phyloP scores from a whole-genome alignment of 2,329 filamentous ascomycete species.

The Phialemonium atrogriseum region DNA sequence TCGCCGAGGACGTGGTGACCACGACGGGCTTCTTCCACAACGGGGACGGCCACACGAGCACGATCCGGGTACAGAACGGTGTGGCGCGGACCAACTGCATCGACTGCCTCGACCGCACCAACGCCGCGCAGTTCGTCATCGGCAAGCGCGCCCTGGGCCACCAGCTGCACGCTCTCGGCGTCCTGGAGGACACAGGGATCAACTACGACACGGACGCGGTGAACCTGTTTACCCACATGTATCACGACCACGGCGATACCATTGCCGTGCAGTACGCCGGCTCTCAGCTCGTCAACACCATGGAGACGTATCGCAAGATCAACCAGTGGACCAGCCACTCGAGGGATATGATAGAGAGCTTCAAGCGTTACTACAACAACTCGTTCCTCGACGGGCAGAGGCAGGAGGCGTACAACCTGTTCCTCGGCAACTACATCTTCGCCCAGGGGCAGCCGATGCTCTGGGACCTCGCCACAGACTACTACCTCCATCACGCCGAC shows the following conservation, averaged over 20 bases:
- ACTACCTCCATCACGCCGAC: conserved; percentile 87
- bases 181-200: conserved; percentile 67
- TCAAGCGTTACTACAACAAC: conserved; percentile 98
- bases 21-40: conserved; percentile 95
- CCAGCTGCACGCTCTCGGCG: conserved; percentile 84
- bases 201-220: conserved; percentile 94
- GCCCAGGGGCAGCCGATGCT: conserved; percentile 83
- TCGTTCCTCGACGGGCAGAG: conserved; percentile 92
- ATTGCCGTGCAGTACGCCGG: conserved; percentile 97
- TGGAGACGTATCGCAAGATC: conserved; percentile 98
- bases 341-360: conserved; percentile 97
- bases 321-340: conserved; percentile 98
- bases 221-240: conserved; percentile 97
- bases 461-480: conserved; percentile 92
- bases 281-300: conserved; percentile 95
- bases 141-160: conserved; percentile 88
- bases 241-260: conserved; percentile 93
- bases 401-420: conserved; percentile 96
- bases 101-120: conserved; percentile 93
- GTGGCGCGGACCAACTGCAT: conserved; percentile 96
- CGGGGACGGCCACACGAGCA: conserved; percentile 60
- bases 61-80: conserved; percentile 74
- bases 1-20: conserved; percentile 78
- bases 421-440: conserved; percentile 93
- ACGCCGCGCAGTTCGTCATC: conserved; percentile 96